Base-by-base conservation (phyloP, 1,284 basidiomycete species). In the Athelia sp. region DNA sequence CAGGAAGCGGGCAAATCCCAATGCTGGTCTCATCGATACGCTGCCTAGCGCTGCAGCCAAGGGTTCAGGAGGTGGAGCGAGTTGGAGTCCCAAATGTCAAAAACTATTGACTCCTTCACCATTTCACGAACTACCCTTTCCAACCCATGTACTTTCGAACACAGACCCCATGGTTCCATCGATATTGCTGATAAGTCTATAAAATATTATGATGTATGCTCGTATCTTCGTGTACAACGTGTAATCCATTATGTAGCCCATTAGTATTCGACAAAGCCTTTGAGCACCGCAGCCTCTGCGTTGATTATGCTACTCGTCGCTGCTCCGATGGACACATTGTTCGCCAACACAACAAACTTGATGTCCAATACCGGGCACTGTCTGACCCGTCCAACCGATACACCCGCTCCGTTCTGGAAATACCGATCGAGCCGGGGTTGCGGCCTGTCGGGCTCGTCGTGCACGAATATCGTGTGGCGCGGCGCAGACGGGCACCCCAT, bases 301-400 rank as follows among this genome's bases (percentile, higher is more conserved):
- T 99, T 99, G 66, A 99, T 96, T 65, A 99, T 92, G 53, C 91
- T 94, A 60, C 90, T 93, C 43, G 97, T 99, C 46, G 97, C 96
- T 10, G 96, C 96, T 6, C 97, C 96, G 57, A 99, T 91, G 59
- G 87, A 87, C 54, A 98, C 95, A 63, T 99, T 99, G 70, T 98
- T 97, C 54, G 87, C 82, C 51, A 99, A 75, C 43, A 93, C 90
- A 36, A 98, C 90, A 66, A 99, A 98, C 75, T 96, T 96, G 76
- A 97, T 80, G 67, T 99, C 97, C 50, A 99, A 68, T 21, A 99
- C 94, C 32, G 82, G 76, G 65, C 95, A 98, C 64, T 93, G 83
- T 50, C 97, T 77, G 11, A 99, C 85, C 48, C 97, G 74, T 0
- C 97, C 97, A 1, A 99, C 96, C 47, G 81, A 86, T 48, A 98